Conservation (phyloP, 805 yeast genomes). For the Suhomyces sp. region DNA sequence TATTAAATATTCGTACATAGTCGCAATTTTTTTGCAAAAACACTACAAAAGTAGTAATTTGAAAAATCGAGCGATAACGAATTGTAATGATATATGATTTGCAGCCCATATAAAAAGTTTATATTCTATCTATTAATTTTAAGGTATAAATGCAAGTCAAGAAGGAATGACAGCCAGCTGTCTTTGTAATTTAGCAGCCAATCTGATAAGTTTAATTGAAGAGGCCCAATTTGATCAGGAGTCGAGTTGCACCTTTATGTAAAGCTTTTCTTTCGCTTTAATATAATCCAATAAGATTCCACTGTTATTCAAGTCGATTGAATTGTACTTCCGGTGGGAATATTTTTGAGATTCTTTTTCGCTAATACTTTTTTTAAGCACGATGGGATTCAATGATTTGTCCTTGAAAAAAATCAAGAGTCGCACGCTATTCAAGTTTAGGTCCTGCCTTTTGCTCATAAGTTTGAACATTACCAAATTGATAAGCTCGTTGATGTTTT, state of each 20-base stretch:
- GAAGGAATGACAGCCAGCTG: background rate
- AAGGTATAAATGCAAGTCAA: background rate
- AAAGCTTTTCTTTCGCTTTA: constrained; percentile 17
- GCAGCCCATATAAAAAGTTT: background rate
- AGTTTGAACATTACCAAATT: constrained; percentile 15
- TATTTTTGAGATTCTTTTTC: constrained; percentile 1
- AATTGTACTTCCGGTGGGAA: background rate
- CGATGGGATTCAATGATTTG: constrained; percentile 15
- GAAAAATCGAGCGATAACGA: background rate
- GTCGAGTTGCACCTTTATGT: constrained; percentile 15
- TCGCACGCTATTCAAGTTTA: constrained; percentile 12
- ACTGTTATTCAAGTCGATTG: constrained; percentile 6
- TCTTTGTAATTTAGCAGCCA: background rate
- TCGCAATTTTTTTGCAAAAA: background rate
- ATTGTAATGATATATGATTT: background rate
- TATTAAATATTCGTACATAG: background rate
- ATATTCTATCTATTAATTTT: background rate
- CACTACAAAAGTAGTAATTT: background rate
- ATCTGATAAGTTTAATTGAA: background rate
- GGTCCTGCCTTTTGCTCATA: constrained; percentile 12
- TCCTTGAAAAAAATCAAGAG: constrained; percentile 17
- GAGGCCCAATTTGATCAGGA: background rate
- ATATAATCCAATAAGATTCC: constrained; percentile 22
- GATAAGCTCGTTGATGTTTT: constrained; percentile 15
- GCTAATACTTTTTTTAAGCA: constrained; percentile 11